Evolutionary conservation across 1,284 basidiomycete genomes (phyloP).

Genomic region (Puccinia polysora): DNA sequence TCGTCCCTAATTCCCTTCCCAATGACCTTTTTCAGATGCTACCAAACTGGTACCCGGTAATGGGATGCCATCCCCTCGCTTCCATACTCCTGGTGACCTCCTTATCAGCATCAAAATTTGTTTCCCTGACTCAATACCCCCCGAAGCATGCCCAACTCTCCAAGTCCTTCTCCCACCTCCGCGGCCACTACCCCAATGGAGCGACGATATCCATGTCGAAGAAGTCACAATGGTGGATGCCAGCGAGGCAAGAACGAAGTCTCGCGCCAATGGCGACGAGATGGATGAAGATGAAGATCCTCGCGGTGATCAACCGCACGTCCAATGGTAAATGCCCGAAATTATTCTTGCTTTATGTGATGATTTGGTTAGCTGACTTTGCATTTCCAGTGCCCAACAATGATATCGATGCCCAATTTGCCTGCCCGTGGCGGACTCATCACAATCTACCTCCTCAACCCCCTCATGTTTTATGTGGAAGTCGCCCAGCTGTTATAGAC

Average conservation of each 20-base stretch:
- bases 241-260: slow-evolving; percentile 67
- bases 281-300: slow-evolving; percentile 72
- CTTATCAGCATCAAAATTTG: slow-evolving; percentile 80
- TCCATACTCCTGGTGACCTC: slow-evolving; percentile 93
- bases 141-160: slow-evolving; percentile 66
- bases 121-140: slow-evolving; percentile 80
- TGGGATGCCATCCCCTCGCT: slow-evolving; percentile 97
- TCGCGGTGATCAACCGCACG: slow-evolving; percentile 45
- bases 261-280: slow-evolving; percentile 55
- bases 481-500: too few relatives aligned
- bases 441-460: too few relatives aligned
- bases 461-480: too few relatives aligned
- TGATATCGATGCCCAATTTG: too few relatives aligned
- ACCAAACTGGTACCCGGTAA: slow-evolving; percentile 87
- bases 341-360: neutral
- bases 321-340: slow-evolving; percentile 37
- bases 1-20: slow-evolving; percentile 16
- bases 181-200: slow-evolving; percentile 64
- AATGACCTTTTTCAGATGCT: slow-evolving; percentile 49
- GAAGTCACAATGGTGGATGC: slow-evolving; percentile 80
- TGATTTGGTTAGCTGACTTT: too few relatives aligned
- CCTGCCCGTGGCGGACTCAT: too few relatives aligned
- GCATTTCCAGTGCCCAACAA: too few relatives aligned
- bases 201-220: slow-evolving; percentile 68
- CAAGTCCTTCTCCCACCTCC: slow-evolving; percentile 84